A percentile compares a stretch with the other conserved stretches of the same genome.
Evolutionary conservation across 2,329 filamentous ascomycete genomes (phyloP).

Genomic region (Apiospora arundinis): DNA sequence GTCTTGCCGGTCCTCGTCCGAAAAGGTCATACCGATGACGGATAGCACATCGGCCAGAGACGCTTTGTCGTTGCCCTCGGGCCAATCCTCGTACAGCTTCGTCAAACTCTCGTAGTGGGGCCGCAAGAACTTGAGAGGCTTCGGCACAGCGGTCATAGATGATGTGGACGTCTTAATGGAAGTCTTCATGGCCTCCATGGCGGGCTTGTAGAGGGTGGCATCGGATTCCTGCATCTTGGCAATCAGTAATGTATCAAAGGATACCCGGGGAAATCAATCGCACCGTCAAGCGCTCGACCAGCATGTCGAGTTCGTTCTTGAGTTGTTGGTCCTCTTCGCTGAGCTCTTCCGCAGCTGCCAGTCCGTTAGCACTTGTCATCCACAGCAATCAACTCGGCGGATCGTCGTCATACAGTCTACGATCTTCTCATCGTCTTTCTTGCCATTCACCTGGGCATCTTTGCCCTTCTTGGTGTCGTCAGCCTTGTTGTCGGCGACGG

Average conservation of each 20-base stretch:
- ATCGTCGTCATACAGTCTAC: slow-evolving; percentile 46
- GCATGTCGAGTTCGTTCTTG: slow-evolving; percentile 97
- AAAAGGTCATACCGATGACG: slow-evolving; percentile 98
- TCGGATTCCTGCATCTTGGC: slow-evolving; percentile 74
- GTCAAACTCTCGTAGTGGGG: slow-evolving; percentile 93
- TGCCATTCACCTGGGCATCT: slow-evolving; percentile 74
- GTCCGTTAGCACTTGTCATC: slow-evolving; percentile 40
- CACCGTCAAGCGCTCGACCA: slow-evolving; percentile 93
- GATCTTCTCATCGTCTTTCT: slow-evolving; percentile 75
- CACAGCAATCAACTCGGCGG: slow-evolving; percentile 14
- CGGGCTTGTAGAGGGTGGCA: slow-evolving; percentile 85
- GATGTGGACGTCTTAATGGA: slow-evolving; percentile 99
- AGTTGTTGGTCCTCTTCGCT: slow-evolving; percentile 98
- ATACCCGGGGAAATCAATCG: slow-evolving; percentile 32
- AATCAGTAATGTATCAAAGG: background rate
- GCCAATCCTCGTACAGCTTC: slow-evolving; percentile 89
- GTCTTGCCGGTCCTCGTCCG: slow-evolving; percentile 93
- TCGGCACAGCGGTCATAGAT: slow-evolving; percentile 98
- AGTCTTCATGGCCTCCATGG: slow-evolving; percentile 94
- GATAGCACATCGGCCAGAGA: slow-evolving; percentile 94
- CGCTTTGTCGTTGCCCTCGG: slow-evolving; percentile 82
- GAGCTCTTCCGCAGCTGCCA: slow-evolving; percentile 75
- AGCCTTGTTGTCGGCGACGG: slow-evolving; percentile 65
- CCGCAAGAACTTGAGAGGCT: slow-evolving; percentile 96
- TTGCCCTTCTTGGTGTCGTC: slow-evolving; percentile 62